phyloP scores from a whole-genome alignment of 768 basidiomycete genomes.

The Roridomyces roridus region DNA sequence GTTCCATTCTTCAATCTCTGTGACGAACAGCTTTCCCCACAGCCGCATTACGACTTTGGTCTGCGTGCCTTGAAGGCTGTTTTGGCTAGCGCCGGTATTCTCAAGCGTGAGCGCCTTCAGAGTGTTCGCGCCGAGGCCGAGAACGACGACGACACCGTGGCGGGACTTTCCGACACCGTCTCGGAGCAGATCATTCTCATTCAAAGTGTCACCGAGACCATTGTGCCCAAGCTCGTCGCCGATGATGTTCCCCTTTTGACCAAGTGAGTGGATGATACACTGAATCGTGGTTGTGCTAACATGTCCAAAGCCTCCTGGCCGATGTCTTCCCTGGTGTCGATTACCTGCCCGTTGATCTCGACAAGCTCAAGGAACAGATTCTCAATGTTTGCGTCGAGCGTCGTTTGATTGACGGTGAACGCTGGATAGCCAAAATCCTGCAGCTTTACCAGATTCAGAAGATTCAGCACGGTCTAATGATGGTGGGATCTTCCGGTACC shows the following conservation, averaged over 20 bases:
- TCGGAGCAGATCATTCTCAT: conserved; percentile 97
- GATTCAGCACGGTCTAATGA: conserved; percentile 99
- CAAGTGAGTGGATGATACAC: conserved; percentile 56
- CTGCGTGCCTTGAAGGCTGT: conserved; percentile 97
- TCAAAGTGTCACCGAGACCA: conserved; percentile 97
- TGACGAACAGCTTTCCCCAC: conserved; percentile 94
- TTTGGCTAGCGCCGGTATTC: conserved; percentile 93
- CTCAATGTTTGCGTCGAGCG: conserved; percentile 85
- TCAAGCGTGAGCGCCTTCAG: conserved; percentile 90
- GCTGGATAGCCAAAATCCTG: conserved; percentile 94
- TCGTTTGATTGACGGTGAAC: conserved; percentile 84
- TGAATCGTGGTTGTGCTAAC: not conserved
- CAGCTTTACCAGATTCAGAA: conserved; percentile 99
- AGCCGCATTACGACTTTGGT: conserved; percentile 99
- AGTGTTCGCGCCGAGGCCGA: conserved; percentile 47
- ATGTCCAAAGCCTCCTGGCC: conserved; percentile 72
- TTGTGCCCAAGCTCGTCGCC: conserved; percentile 96
- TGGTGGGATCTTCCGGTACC: conserved; percentile 97
- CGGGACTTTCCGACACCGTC: conserved; percentile 69
- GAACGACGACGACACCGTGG: conserved; percentile 45
- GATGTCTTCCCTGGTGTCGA: conserved; percentile 98
- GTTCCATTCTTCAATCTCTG: conserved; percentile 99
- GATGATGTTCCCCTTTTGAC: conserved; percentile 95
- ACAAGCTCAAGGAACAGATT: conserved; percentile 85
- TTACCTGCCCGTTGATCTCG: conserved; percentile 88